phyloP scores from a whole-genome alignment of 2,329 filamentous ascomycete species.

The Fusarium mangiferae region DNA sequence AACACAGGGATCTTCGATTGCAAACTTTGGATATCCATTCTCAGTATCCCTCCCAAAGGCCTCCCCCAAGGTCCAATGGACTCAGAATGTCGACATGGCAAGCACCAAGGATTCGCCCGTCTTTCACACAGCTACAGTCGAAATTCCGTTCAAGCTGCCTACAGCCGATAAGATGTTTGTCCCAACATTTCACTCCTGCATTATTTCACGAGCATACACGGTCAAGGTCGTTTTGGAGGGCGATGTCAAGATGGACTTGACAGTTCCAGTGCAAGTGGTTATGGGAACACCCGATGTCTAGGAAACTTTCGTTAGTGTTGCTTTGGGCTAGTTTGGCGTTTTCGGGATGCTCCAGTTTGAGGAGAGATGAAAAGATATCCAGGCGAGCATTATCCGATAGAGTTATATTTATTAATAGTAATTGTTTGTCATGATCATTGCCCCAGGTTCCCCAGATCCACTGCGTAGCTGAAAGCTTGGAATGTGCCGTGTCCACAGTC shows the following conservation, averaged over 20 bases:
- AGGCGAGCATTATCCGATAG: slow-evolving; percentile 18
- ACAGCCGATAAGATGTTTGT: slow-evolving; percentile 31
- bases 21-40: slow-evolving; percentile 30
- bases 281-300: slow-evolving; percentile 24
- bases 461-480: slow-evolving; percentile 1
- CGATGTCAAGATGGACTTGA: slow-evolving; percentile 32
- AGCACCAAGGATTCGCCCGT: slow-evolving; percentile 16
- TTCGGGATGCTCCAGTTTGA: slow-evolving; percentile 3
- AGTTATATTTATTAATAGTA: slow-evolving; percentile 29
- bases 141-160: slow-evolving; percentile 24
- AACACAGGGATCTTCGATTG: slow-evolving; percentile 20
- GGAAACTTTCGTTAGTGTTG: not conserved
- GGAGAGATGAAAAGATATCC: slow-evolving; percentile 33
- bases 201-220: slow-evolving; percentile 25
- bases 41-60: slow-evolving; percentile 9
- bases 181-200: slow-evolving; percentile 29
- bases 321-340: not conserved
- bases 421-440: not conserved
- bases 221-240: slow-evolving; percentile 29
- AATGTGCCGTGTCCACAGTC: not conserved
- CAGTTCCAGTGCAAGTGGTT: slow-evolving; percentile 27
- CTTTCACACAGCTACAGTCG: slow-evolving; percentile 31
- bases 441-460: not conserved
- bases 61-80: slow-evolving; percentile 15
- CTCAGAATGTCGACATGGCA: slow-evolving; percentile 27